Evolutionary conservation across 257 asterid genomes (phyloP).

Genomic region (Nicotiana sylvestris): DNA sequence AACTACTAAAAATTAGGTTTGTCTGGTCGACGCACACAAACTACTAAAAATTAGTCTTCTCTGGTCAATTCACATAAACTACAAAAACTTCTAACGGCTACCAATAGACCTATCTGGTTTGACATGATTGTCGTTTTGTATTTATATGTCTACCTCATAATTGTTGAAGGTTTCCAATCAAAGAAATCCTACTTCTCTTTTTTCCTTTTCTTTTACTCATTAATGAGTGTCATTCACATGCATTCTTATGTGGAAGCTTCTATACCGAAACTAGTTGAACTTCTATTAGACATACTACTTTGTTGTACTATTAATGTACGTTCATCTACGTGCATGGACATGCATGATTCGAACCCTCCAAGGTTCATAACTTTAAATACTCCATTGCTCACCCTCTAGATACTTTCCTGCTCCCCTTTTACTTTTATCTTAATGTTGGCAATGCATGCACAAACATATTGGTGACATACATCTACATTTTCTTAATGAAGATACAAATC

Average conservation of each 20-base stretch:
- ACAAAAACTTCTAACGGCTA: not conserved
- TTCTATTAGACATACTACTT: not conserved
- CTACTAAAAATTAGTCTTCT: not conserved
- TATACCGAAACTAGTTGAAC: not conserved
- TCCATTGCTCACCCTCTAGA: not conserved
- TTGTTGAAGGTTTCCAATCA: slow-evolving; percentile 3
- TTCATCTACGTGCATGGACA: not conserved
- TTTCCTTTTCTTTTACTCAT: not conserved
- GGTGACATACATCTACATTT: not conserved
- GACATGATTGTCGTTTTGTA: not conserved
- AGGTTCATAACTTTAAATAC: not conserved
- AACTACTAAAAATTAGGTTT: slow-evolving; percentile 6
- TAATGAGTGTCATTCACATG: not conserved
- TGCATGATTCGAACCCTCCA: not conserved
- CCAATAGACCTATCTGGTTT: not conserved
- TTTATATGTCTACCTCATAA: not conserved
- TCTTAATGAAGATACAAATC: not conserved
- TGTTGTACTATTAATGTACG: not conserved
- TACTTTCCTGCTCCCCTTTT: not conserved
- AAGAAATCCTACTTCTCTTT: not conserved
- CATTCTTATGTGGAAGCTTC: not conserved
- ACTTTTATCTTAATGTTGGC: not conserved
- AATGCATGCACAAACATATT: not conserved
- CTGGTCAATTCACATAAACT: too few species aligned
- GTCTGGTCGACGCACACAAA: not conserved